Evolutionary conservation across 2,329 filamentous ascomycete genomes (phyloP).

Genomic region (Colletotrichum navitas): DNA sequence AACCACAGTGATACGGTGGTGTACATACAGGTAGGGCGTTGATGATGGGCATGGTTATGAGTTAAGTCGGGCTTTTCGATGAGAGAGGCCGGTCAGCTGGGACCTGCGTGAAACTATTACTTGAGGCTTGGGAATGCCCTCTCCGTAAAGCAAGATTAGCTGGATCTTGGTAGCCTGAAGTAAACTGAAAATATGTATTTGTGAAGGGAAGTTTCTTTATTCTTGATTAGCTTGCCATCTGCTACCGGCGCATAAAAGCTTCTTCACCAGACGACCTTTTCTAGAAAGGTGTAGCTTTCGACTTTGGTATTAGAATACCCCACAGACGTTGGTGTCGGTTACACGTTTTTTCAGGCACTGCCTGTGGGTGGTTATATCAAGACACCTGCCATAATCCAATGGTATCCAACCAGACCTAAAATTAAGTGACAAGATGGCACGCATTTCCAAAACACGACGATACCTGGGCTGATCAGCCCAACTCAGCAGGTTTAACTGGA

Average conservation of each 20-base stretch:
- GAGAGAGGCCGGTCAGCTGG: background rate
- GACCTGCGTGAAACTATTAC: background rate
- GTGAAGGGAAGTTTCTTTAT: background rate
- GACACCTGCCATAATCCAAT: background rate
- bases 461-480: background rate
- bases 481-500: conserved; percentile 26
- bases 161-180: too few species aligned
- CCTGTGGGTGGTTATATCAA: background rate
- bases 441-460: background rate
- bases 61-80: too few species aligned
- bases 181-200: too few species aligned
- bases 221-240: background rate
- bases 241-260: background rate
- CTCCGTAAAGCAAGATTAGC: background rate
- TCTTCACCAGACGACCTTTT: background rate
- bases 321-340: background rate
- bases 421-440: background rate
- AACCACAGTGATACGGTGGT: too few species aligned
- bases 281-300: background rate
- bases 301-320: background rate
- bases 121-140: background rate
- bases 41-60: too few species aligned
- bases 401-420: too few species aligned
- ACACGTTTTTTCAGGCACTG: background rate
- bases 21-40: background rate